Conservation (phyloP, 306 rosid species). For the Mimosa bimucronata region DNA sequence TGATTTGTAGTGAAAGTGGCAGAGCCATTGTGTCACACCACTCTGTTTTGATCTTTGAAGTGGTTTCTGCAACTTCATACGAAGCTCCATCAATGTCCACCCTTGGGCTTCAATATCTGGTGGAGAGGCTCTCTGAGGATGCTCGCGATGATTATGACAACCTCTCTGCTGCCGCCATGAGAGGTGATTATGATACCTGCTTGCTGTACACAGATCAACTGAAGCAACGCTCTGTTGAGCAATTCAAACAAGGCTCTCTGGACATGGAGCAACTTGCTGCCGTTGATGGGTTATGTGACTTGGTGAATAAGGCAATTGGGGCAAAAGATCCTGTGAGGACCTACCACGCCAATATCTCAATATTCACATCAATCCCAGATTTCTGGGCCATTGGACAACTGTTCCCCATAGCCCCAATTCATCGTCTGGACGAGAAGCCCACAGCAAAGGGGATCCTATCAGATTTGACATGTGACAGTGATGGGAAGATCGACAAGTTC, state of each 20-base stretch:
- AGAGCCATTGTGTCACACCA: conserved; percentile 89
- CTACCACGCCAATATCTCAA: conserved; percentile 80
- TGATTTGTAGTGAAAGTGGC: conserved; percentile 84
- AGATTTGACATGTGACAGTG: conserved; percentile 94
- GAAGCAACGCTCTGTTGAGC: conserved; percentile 71
- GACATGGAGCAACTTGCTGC: conserved; percentile 87
- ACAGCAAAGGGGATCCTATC: conserved; percentile 65
- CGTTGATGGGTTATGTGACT: conserved; percentile 76
- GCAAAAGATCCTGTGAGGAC: conserved; percentile 56
- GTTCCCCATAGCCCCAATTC: conserved; percentile 87
- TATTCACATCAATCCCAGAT: conserved; percentile 89
- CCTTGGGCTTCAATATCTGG: conserved; percentile 51
- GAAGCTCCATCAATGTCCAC: conserved; percentile 51
- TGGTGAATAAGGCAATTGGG: conserved; percentile 71
- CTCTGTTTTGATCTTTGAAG: conserved; percentile 77
- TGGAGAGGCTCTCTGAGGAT: conserved; percentile 71
- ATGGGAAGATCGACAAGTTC: conserved; percentile 90
- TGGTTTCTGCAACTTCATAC: conserved; percentile 46
- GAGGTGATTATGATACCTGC: conserved; percentile 66
- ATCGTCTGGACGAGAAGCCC: conserved; percentile 83
- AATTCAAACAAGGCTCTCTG: conserved; percentile 79
- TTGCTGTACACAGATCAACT: conserved; percentile 66
- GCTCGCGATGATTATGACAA: conserved; percentile 55
- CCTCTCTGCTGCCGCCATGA: conserved; percentile 57
- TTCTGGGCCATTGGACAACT: conserved; percentile 82